These are phyloP conservation scores for Pythium oligandrum DNA, from an alignment of 352 stramenopile genomes.

Conservation along the genomic window DNA sequence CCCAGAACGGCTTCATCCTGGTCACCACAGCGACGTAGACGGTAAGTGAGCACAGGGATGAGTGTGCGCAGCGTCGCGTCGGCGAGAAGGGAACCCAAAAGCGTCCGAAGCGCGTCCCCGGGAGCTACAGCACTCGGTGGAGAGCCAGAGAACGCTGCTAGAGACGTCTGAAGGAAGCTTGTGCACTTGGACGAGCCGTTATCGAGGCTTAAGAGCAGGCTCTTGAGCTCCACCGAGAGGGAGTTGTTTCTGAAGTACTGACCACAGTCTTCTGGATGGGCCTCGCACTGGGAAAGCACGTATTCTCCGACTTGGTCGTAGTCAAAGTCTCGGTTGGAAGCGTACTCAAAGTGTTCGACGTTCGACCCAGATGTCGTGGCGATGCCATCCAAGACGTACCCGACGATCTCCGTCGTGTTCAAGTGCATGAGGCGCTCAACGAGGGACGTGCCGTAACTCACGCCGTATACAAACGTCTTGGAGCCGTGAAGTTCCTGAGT, in stretches of 20 bases:
- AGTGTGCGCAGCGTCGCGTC: slow-evolving; percentile 13
- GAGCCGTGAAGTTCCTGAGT: slow-evolving; percentile 13
- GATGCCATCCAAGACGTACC: slow-evolving; percentile 47
- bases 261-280: slow-evolving; percentile 3
- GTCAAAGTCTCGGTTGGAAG: slow-evolving; percentile 9
- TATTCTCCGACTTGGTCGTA: slow-evolving; percentile 6
- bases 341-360: slow-evolving; percentile 1
- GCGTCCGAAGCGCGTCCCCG: slow-evolving; percentile 5
- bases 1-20: slow-evolving; percentile 16
- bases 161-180: slow-evolving; percentile 1
- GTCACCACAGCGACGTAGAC: slow-evolving; percentile 14
- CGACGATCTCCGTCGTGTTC: slow-evolving; percentile 24
- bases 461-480: slow-evolving; percentile 30
- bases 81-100: slow-evolving; percentile 12
- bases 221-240: neutral
- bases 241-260: neutral
- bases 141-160: slow-evolving; percentile 4
- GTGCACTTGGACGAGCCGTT: neutral
- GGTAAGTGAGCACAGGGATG: slow-evolving; percentile 23
- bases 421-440: slow-evolving; percentile 48
- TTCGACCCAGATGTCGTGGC: slow-evolving; percentile 28
- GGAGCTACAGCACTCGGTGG: neutral
- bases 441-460: slow-evolving; percentile 45
- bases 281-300: slow-evolving; percentile 6
- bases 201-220: neutral